Base-by-base conservation (phyloP, 768 basidiomycete species). In the Tephrocybe rancida region DNA sequence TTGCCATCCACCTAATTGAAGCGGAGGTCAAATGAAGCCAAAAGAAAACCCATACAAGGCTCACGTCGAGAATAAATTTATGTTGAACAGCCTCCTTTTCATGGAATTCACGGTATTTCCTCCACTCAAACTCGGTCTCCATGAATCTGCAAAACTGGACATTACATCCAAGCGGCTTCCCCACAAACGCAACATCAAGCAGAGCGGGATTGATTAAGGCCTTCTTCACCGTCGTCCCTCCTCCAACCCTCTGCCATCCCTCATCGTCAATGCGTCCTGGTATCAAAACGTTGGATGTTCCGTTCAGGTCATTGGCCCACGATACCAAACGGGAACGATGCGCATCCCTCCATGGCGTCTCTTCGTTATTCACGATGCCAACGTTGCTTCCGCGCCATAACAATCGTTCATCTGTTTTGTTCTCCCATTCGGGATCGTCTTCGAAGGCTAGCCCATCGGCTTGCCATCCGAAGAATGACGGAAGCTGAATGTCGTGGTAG, bases 381-480 rank as follows among this genome's bases (percentile, higher is more conserved):
- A 86, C 87, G 27, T 81, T 88, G 32, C 78, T 82, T 0, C 88
- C 88, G 44, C 88, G 73, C 88, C 88, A 91, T 32, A 80, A 70
- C 19, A 89, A 50, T 18, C 78, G 67, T 35, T 84, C 79, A 62
- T 86, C 77, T 0, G 65, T 51, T 67, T 87, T 90, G 38, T 78
- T 67, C 22, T 83, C 79, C 87, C 88, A 91, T 0, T 71, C 72
- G 10, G 82, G 75, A 62, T 86, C 81, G 54, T 83, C 74, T 8
- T 67, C 67, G 1, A 64, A 62, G 5, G 71, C 60, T 8, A 55
- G 54, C 1, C 67, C 51, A 11, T 73, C 73, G 6, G 67, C 70
- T 0, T 64, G 35, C 77, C 74, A 82, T 26, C 70, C 67, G 34
- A 76, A 72, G 5, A 73, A 70, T 6, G 69, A 67, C 1, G 78